Base-by-base conservation (phyloP, 2,329 filamentous ascomycete genomes). In the Neurospora sp. region DNA sequence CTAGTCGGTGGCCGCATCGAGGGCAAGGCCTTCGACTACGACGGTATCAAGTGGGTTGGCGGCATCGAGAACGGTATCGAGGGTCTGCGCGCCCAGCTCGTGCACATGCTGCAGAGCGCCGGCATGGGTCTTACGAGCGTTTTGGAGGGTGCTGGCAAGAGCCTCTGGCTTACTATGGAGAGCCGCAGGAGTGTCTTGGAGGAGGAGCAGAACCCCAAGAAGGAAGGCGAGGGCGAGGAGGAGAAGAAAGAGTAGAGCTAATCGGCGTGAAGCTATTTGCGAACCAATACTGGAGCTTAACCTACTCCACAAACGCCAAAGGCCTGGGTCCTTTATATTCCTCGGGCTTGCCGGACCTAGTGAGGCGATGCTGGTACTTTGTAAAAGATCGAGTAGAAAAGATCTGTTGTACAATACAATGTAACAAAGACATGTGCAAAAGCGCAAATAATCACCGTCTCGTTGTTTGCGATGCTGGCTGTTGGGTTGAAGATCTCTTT, bases 1-100 rank as follows among this genome's bases (percentile, higher is more conserved):
- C 81, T 99, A 40, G 82, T 99, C 15, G 96, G 93, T 68, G 94
- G 94, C 15, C 86, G 96, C 68, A 87, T 97, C 38, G 96, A 99
- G 77, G 92, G 92, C 72, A 90, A 89, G 79, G 88, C 93, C 39
- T 94, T 97, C 76, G 94, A 97, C 77, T 80, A 87, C 66, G 88
- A 90, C 11, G 91, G 91, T 69, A 79, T 89, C 67, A 83, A 81
- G 75, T 88, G 86, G 86, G 83, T 89, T 39, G 86, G 93, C 70
- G 86, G 90, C 41, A 96, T 98, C 75, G 84, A 91, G 74, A 93
- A 92, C 71, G 93, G 94, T 46, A 79, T 97, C 73, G 90, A 93
- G 46, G 91, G 92, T 4, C 83, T 99, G 77, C 87, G 93, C 74
- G 90, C 89, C 67, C 92, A 97, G 82, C 85, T 99, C 71, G 89